phyloP scores from a whole-genome alignment of 441 rosid species.

The Macaranga tanarius region DNA sequence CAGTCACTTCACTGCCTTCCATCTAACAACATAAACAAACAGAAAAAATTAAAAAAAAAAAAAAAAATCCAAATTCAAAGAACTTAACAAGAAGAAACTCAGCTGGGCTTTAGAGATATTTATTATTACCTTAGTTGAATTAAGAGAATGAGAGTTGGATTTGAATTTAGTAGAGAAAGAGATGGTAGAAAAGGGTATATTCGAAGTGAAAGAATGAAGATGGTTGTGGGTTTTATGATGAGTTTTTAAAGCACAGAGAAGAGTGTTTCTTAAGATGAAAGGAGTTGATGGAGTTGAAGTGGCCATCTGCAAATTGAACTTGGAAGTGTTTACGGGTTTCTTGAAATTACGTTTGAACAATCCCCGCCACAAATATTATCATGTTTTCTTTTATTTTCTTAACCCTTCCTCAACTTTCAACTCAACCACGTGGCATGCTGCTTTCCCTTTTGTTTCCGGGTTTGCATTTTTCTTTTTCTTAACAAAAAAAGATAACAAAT shows the following conservation, averaged over 20 bases:
- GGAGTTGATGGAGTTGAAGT: constrained; percentile 12
- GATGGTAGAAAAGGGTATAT: constrained; percentile 22
- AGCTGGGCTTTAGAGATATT: not conserved
- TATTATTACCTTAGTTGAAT: constrained; percentile 42
- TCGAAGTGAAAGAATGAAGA: constrained; percentile 17
- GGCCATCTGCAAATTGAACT: constrained; percentile 35
- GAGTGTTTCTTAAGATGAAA: constrained; percentile 35
- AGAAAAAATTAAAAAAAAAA: not conserved
- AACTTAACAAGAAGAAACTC: not conserved
- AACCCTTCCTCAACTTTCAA: not conserved
- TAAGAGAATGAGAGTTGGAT: constrained; percentile 29
- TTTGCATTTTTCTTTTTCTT: too few species aligned
- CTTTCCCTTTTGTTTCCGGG: not conserved
- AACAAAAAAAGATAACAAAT: too few species aligned
- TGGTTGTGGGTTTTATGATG: constrained; percentile 3
- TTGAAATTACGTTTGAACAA: constrained; percentile 11
- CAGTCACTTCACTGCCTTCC: constrained; percentile 50
- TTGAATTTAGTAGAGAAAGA: constrained; percentile 22
- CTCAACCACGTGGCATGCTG: not conserved
- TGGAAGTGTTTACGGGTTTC: not conserved
- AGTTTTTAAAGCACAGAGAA: not conserved
- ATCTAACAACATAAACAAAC: constrained; percentile 46
- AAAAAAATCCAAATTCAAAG: not conserved
- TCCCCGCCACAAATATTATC: not conserved
- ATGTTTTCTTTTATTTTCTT: not conserved